Evolutionary conservation across 1,284 basidiomycete species (phyloP).

Genomic region (Ustilago bromivora): DNA sequence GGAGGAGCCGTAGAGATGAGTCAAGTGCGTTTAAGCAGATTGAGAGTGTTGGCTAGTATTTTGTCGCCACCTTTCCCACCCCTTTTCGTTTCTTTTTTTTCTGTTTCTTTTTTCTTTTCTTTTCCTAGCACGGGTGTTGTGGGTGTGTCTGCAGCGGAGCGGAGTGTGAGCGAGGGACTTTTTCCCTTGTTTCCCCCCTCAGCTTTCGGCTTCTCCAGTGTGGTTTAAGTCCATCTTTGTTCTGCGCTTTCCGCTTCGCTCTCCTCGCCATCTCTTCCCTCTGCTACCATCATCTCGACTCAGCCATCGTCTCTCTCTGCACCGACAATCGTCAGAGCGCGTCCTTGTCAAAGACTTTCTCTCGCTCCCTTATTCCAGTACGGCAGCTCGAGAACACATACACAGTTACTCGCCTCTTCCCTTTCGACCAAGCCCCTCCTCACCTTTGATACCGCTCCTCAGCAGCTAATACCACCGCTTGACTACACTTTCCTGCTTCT

Average conservation of each 20-base stretch:
- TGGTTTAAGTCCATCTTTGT: slow-evolving; percentile 3
- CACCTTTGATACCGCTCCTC: neutral
- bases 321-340: neutral
- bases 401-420: neutral
- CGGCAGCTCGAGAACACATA: neutral
- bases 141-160: neutral
- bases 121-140: neutral
- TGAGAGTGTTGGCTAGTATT: neutral
- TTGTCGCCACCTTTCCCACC: neutral
- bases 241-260: neutral
- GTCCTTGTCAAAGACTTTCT: neutral
- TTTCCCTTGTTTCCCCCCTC: neutral
- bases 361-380: neutral
- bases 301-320: neutral
- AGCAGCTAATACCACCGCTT: neutral
- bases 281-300: slow-evolving; percentile 1
- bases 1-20: slow-evolving; percentile 6
- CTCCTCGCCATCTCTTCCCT: neutral
- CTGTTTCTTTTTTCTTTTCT: neutral
- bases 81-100: neutral
- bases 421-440: too few species aligned
- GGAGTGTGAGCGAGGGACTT: neutral
- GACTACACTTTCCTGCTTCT: neutral
- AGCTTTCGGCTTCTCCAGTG: slow-evolving; percentile 1
- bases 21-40: neutral